phyloP scores from a whole-genome alignment of 106 monocot genomes.

The Allium fistulosum region DNA sequence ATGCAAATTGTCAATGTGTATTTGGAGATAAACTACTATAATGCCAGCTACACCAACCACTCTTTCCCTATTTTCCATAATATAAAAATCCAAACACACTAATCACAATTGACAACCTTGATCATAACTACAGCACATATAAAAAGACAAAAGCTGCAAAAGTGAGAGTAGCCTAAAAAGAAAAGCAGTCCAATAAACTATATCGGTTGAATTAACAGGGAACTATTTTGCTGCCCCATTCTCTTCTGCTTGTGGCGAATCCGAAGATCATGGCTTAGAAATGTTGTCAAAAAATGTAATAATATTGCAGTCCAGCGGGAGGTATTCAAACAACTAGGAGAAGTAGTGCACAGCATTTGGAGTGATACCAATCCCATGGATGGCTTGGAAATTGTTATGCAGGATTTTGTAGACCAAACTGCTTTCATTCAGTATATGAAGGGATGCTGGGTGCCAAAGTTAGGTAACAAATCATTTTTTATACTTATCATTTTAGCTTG shows the following conservation, averaged over 20 bases:
- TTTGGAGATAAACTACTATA: too few species aligned
- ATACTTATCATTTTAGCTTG: too few species aligned
- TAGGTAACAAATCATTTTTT: constrained; percentile 42
- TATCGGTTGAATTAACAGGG: constrained; percentile 27
- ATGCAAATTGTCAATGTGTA: too few species aligned
- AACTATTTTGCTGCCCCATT: constrained; percentile 66
- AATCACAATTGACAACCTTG: too few species aligned
- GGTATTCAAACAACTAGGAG: constrained; percentile 60
- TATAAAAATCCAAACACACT: too few species aligned
- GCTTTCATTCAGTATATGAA: constrained; percentile 84
- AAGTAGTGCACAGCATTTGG: constrained; percentile 57
- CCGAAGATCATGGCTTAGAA: constrained; percentile 85
- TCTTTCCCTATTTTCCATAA: too few species aligned
- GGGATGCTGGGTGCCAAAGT: constrained; percentile 83
- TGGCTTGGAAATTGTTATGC: constrained; percentile 38
- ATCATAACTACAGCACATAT: too few species aligned
- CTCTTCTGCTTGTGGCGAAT: constrained; percentile 88
- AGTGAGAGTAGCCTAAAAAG: too few species aligned
- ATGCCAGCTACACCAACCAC: too few species aligned
- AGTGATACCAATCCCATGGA: constrained; percentile 22
- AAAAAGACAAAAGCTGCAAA: too few species aligned
- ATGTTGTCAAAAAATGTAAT: constrained; percentile 61
- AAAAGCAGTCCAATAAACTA: constrained; percentile 6
- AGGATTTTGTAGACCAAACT: constrained; percentile 90
- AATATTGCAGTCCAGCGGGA: constrained; percentile 66